Evolutionary conservation across 805 yeast species (phyloP).

Genomic region (Wickerhamomyces mucosus): DNA sequence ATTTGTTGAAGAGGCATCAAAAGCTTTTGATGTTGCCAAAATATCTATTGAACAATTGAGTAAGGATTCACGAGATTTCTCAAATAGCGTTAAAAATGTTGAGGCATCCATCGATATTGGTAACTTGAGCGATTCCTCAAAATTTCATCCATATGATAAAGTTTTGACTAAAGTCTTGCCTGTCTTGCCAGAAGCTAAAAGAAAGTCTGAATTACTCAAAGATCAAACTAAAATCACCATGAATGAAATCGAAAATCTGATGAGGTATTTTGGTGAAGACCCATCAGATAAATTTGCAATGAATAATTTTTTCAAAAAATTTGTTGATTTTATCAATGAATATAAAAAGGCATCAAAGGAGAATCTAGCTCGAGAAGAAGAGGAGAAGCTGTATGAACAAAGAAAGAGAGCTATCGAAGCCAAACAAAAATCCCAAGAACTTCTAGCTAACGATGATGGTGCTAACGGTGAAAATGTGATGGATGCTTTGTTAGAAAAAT

Average conservation of each 20-base stretch:
- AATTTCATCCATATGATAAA: slow-evolving; percentile 59
- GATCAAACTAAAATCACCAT: slow-evolving; percentile 43
- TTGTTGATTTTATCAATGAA: slow-evolving; percentile 48
- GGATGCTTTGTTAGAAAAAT: slow-evolving; percentile 79
- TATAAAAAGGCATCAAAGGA: slow-evolving; percentile 59
- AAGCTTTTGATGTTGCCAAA: slow-evolving; percentile 45
- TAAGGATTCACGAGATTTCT: slow-evolving; percentile 47
- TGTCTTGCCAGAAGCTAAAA: slow-evolving; percentile 43
- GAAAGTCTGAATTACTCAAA: slow-evolving; percentile 38
- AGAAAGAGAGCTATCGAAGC: slow-evolving; percentile 47
- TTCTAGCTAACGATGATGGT: slow-evolving; percentile 24
- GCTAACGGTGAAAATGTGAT: slow-evolving; percentile 45
- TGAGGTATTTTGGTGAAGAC: slow-evolving; percentile 69
- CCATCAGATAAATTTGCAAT: slow-evolving; percentile 41
- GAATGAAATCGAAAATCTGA: slow-evolving; percentile 43
- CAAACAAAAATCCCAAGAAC: slow-evolving; percentile 15
- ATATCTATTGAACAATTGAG: slow-evolving; percentile 54
- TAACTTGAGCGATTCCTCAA: slow-evolving; percentile 49
- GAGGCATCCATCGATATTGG: slow-evolving; percentile 50
- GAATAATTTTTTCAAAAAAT: slow-evolving; percentile 52
- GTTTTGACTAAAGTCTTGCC: slow-evolving; percentile 46
- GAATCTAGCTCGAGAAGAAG: slow-evolving; percentile 60
- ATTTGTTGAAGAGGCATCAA: slow-evolving; percentile 51
- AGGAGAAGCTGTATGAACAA: slow-evolving; percentile 52
- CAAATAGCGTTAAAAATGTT: slow-evolving; percentile 39